phyloP scores from a whole-genome alignment of 345 rosid species.

The Aquilaria sinensis region DNA sequence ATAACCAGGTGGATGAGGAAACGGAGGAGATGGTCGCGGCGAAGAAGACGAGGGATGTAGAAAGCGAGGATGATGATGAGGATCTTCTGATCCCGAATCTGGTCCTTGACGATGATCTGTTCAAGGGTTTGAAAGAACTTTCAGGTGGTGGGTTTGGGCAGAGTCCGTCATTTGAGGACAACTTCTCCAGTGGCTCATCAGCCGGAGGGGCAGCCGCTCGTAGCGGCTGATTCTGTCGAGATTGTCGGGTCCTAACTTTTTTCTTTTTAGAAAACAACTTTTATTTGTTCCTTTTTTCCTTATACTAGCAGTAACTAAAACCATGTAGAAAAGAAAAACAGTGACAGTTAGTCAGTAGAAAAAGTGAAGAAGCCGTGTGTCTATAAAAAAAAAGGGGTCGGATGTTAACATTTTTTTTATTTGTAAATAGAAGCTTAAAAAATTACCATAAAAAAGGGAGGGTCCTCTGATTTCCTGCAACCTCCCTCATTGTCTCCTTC shows the following conservation, averaged over 20 bases:
- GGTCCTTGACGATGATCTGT: slow-evolving; percentile 43
- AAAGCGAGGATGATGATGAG: slow-evolving; percentile 17
- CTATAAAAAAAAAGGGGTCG: too few relatives aligned
- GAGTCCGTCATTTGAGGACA: slow-evolving; percentile 17
- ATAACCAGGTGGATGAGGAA: too few relatives aligned
- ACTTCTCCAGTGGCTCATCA: slow-evolving; percentile 21
- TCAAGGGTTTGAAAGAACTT: slow-evolving; percentile 27
- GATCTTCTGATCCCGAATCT: slow-evolving; percentile 53
- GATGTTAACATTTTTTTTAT: too few relatives aligned
- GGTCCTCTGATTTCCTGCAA: too few relatives aligned
- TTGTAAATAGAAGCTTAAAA: too few relatives aligned
- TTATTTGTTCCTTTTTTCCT: neutral
- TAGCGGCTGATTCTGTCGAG: slow-evolving; percentile 12
- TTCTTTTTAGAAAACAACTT: neutral
- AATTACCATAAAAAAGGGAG: too few relatives aligned
- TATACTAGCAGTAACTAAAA: too few relatives aligned
- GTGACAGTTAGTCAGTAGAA: too few relatives aligned
- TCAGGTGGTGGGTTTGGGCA: neutral
- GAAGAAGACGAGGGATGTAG: slow-evolving; percentile 16
- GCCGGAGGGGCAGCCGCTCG: slow-evolving; percentile 28
- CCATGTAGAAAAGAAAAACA: too few relatives aligned
- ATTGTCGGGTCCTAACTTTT: neutral
- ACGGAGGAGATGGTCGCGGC: neutral
- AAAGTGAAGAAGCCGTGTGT: too few relatives aligned
- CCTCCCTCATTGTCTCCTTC: too few relatives aligned